Percentiles rank a stretch among this genome's conserved stretches.
These are phyloP conservation scores for Trifolium pratense DNA, from an alignment of 306 rosid genomes.

Conservation along the genomic window DNA sequence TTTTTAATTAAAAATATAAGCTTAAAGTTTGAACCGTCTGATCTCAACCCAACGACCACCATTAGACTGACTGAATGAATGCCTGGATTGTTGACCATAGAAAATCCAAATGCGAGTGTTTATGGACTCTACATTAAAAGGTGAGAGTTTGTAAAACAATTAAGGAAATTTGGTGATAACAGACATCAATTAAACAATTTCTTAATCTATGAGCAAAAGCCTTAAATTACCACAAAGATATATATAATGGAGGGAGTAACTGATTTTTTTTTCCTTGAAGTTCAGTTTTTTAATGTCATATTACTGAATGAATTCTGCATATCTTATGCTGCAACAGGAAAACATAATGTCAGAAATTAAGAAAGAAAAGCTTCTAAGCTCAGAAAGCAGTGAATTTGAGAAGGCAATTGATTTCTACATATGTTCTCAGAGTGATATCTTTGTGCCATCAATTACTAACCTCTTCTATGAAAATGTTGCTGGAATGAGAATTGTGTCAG, in stretches of 20 bases:
- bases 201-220: background rate
- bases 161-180: background rate
- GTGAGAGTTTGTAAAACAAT: background rate
- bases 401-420: constrained; percentile 45
- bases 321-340: constrained; percentile 40
- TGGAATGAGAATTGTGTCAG: constrained; percentile 53
- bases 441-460: constrained; percentile 40
- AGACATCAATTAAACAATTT: background rate
- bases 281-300: background rate
- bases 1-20: no score
- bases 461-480: constrained; percentile 48
- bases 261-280: constrained; percentile 1
- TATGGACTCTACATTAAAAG: background rate
- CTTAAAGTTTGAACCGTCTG: background rate
- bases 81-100: background rate
- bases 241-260: background rate
- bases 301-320: constrained; percentile 4
- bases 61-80: no score
- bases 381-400: constrained; percentile 41
- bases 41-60: background rate
- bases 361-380: constrained; percentile 37
- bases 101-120: background rate
- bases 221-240: background rate
- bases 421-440: constrained; percentile 50
- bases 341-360: constrained; percentile 34